Base-by-base conservation (phyloP, 768 basidiomycete genomes). In the Trametes villosa region DNA sequence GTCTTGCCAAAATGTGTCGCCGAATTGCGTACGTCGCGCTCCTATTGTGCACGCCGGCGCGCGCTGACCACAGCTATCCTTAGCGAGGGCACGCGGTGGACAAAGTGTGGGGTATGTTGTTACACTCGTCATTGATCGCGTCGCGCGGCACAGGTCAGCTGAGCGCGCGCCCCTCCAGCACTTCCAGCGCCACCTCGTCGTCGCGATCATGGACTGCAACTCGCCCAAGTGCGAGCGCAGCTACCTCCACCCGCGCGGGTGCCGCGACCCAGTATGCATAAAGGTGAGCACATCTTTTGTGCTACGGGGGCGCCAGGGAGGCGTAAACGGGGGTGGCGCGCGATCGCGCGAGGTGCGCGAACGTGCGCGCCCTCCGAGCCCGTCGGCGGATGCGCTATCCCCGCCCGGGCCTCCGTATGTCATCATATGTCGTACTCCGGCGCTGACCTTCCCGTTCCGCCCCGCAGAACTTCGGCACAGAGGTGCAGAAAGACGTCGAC, bases 11-110 rank as follows among this genome's bases (percentile, higher is more conserved):
- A 62, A 92, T 92, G 90, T 92, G 90, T 72, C 84, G 78, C 78
- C 85, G 84, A 74, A 79, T 91, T 73, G 87, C 90, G 90, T 91
- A 76, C 68, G 89, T 83, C 56, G 24, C 38, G 52, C 29, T 12
- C 54, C 44, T 65, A 38, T 53, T 22, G 49, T 36, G 18, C 20
- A 26, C 18, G 26, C 27, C 53, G 26, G 27, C 65, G 27, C 40
- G 49, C 42, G 47, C 67, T 64, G 27, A 67, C 57, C 47, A 55
- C 49, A 40, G 59, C 59, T 18, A 38, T 18, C 59, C 56, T 26
- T 72, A 91, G 90, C 60, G 83, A 90, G 82, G 90, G 90, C 73
- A 91, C 89, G 20, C 83, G 83, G 24, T 92, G 89, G 89, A 75
- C 78, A 55, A 81, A 78, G 60, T 92, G 90, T 72, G 85, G 86